A percentile compares a stretch with the other conserved stretches of the same genome.
phyloP scores from a whole-genome alignment of 1,284 basidiomycete species.

The Ceratobasidium sp. region DNA sequence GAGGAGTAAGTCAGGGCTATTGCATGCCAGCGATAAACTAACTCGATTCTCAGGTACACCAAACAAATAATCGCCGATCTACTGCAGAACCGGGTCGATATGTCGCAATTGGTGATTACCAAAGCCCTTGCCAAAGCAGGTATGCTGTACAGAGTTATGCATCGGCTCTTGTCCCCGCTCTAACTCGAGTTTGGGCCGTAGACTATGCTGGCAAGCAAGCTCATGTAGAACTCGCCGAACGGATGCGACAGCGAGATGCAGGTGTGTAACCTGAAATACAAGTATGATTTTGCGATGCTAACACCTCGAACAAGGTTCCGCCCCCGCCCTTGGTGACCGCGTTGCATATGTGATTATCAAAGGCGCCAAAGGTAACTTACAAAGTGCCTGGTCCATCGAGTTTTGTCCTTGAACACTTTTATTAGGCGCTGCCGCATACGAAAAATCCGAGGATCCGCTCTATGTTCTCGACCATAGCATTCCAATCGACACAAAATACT shows the following conservation, averaged over 20 bases:
- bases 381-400: neutral
- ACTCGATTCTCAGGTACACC: constrained; percentile 73
- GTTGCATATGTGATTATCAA: constrained; percentile 98
- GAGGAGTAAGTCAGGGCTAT: constrained; percentile 75
- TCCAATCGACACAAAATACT: constrained; percentile 96
- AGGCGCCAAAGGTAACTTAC: constrained; percentile 82
- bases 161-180: constrained; percentile 2
- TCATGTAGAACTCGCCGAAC: constrained; percentile 92
- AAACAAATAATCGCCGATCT: constrained; percentile 94
- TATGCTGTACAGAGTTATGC: constrained; percentile 56
- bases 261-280: constrained; percentile 61
- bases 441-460: constrained; percentile 96
- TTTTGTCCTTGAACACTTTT: constrained; percentile 7
- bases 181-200: constrained; percentile 53
- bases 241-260: constrained; percentile 95
- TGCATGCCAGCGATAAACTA: constrained; percentile 26
- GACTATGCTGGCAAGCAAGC: constrained; percentile 94
- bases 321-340: constrained; percentile 92
- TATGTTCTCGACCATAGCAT: constrained; percentile 97
- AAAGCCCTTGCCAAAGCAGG: constrained; percentile 92
- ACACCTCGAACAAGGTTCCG: constrained; percentile 72
- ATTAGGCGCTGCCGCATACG: constrained; percentile 93
- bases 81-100: constrained; percentile 94
- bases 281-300: neutral
- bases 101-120: constrained; percentile 98